Evolutionary conservation across 768 basidiomycete genomes (phyloP).

Genomic region (Termitomyces sp.): DNA sequence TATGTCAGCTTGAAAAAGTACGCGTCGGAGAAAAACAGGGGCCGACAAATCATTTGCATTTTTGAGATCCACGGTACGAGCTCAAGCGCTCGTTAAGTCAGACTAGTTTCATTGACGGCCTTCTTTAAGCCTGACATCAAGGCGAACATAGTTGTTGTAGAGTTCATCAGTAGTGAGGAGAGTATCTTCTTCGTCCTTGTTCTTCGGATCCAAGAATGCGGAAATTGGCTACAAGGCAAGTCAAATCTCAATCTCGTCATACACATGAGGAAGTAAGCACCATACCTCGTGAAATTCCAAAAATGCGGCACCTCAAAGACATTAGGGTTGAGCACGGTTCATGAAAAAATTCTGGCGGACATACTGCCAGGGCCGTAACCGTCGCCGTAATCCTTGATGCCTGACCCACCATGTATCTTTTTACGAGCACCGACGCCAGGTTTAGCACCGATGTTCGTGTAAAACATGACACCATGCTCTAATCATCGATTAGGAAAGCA

Average conservation of each 20-base stretch:
- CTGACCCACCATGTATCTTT: slow-evolving; percentile 74
- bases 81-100: not conserved
- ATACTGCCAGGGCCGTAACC: slow-evolving; percentile 56
- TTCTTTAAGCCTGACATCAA: slow-evolving; percentile 40
- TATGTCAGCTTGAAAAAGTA: too few relatives aligned
- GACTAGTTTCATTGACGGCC: not conserved
- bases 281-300: slow-evolving; percentile 63
- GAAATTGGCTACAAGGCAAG: slow-evolving; percentile 44
- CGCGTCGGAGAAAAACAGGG: too few relatives aligned
- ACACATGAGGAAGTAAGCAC: slow-evolving; percentile 2
- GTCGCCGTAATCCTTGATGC: slow-evolving; percentile 45
- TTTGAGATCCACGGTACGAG: not conserved
- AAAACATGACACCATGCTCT: slow-evolving; percentile 78
- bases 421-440: slow-evolving; percentile 52
- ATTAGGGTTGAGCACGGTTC: slow-evolving; percentile 3
- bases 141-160: slow-evolving; percentile 67
- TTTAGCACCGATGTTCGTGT: slow-evolving; percentile 53
- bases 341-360: slow-evolving; percentile 16
- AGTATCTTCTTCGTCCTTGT: slow-evolving; percentile 56
- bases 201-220: slow-evolving; percentile 57
- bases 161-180: slow-evolving; percentile 65
- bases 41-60: too few relatives aligned
- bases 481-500: not conserved
- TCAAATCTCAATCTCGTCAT: slow-evolving; percentile 4
- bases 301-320: slow-evolving; percentile 50